Evolutionary conservation across 2,329 filamentous ascomycete species (phyloP), one percentile per base, ranked within the genome.

Genomic region (Pseudocercospora cruenta): DNA sequence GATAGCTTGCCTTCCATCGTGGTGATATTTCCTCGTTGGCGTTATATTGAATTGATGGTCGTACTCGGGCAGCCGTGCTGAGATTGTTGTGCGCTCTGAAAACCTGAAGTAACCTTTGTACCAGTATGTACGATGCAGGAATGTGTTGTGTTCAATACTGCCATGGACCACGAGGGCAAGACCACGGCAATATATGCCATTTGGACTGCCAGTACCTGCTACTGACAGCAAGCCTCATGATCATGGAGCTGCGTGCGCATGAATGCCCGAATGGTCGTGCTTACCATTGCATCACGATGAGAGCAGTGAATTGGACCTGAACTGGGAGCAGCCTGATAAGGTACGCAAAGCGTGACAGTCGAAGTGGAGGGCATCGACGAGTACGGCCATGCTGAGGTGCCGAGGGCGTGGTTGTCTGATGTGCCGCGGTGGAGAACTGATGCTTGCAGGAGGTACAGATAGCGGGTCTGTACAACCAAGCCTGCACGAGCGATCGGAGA

Each of bases 401-500:
- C 51, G 26, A 55, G 51, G 12, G 51, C 24, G 24, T 55, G 24
- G 51, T 55, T 55, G 22, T 31, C 16, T 55, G 8, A 31, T 28
- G 51, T 55, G 51, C 26, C 51, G 26, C 33, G 9, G 55, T 39
- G 55, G 55, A 58, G 33, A 19, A 36, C 9, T 43, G 24, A 19
- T 39, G 55, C 55, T 43, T 33, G 19, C 31, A 39, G 16, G 24
- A 39, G 19, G 55, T 33, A 58, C 55, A 39, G 22, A 58, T 58
- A 58, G 28, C 33, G 55, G 31, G 55, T 58, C 31, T 58, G 55
- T 43, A 58, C 55, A 39, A 58, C 55, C 55, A 55, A 19, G 16
- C 33, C 10, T 43, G 55, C 55, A 39, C 55, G 55, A 39, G 55
- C 31, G 31, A 36, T 58, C 55, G 55, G 31, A 43, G 55, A 14